phyloP scores from a whole-genome alignment of 2,329 filamentous ascomycete species.

The Westerdykella aurantiaca region DNA sequence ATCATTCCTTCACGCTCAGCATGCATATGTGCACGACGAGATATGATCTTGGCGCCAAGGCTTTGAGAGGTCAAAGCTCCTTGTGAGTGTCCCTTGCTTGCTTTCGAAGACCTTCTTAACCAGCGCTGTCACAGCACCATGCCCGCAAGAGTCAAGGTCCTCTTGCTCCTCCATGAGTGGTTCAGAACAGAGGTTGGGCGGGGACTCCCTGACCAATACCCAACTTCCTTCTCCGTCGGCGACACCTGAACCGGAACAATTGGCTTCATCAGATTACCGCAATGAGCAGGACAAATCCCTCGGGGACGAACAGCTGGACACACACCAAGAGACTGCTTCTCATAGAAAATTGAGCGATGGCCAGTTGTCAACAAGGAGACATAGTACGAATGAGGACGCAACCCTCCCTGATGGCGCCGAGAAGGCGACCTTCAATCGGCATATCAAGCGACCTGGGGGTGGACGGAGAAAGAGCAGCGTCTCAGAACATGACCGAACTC shows the following conservation, averaged over 20 bases:
- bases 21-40: no score
- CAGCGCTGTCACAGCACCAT: no score
- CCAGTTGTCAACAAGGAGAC: neutral
- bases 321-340: neutral
- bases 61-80: no score
- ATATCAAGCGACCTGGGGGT: slow-evolving; percentile 33
- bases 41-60: no score
- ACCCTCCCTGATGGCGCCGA: slow-evolving; percentile 30
- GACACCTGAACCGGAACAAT: neutral
- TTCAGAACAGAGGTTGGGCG: no score
- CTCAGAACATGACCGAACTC: slow-evolving; percentile 37
- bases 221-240: neutral
- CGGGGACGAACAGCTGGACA: neutral
- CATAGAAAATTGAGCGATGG: neutral
- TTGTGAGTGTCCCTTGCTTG: no score
- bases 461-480: slow-evolving; percentile 31
- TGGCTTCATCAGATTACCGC: neutral
- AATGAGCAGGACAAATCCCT: neutral
- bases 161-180: no score
- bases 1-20: no score
- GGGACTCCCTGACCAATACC: no score
- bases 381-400: slow-evolving; percentile 23
- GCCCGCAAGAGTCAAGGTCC: no score
- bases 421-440: slow-evolving; percentile 16
- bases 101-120: no score